Conservation (phyloP, 495 filamentous ascomycete genomes). For the Bacidia rubella region DNA sequence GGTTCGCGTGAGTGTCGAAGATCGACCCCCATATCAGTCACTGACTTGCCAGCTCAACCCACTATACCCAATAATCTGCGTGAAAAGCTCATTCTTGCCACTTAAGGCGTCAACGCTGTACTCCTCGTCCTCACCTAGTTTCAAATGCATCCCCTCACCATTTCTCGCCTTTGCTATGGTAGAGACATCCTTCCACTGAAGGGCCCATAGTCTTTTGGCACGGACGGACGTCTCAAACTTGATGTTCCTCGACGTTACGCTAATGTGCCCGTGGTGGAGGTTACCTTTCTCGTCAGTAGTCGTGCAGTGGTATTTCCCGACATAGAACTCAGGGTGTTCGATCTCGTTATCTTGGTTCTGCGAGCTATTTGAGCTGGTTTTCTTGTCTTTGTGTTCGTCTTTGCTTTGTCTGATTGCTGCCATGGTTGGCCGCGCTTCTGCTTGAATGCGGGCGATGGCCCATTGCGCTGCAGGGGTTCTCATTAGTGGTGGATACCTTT, state of each 20-base stretch:
- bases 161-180: not conserved
- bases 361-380: not conserved
- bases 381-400: not conserved
- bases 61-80: conserved; percentile 20
- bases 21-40: not conserved
- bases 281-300: not conserved
- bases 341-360: not conserved
- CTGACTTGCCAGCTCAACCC: conserved; percentile 17
- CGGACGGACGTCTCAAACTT: conserved; percentile 4
- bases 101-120: conserved; percentile 10
- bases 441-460: conserved; percentile 19
- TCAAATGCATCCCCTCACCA: not conserved
- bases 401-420: not conserved
- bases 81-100: conserved; percentile 19
- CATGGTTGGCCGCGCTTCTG: conserved; percentile 8
- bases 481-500: too few species aligned
- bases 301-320: conserved; percentile 12
- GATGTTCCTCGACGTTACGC: conserved; percentile 6
- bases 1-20: not conserved
- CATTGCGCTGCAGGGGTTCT: conserved; percentile 16
- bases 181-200: conserved; percentile 3
- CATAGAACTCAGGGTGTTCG: not conserved
- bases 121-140: not conserved
- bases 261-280: conserved; percentile 5
- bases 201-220: conserved; percentile 1